A percentile compares a stretch with the other conserved stretches of the same genome.
Conservation (phyloP, 2,329 filamentous ascomycete species). For the Aspergillus hiratsukae region DNA sequence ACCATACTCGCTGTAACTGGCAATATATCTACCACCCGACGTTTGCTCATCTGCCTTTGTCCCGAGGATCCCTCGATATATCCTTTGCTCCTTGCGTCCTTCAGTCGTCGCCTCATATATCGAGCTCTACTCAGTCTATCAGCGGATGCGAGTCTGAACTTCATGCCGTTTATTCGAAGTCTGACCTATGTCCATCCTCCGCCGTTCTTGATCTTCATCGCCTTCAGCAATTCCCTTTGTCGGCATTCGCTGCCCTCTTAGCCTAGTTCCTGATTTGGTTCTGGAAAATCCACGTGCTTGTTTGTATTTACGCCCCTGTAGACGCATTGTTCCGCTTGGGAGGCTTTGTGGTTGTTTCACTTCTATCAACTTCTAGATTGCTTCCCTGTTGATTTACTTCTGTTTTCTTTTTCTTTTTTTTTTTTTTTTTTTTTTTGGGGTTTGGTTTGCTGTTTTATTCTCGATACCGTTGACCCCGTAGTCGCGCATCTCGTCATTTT, state of each 20-base stretch:
- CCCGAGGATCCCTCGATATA: background rate
- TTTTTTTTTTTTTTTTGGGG: constrained; percentile 3
- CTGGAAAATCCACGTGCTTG: constrained; percentile 21
- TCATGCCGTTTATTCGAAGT: constrained; percentile 21
- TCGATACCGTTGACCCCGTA: constrained; percentile 5
- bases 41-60: background rate
- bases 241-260: constrained; percentile 13
- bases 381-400: constrained; percentile 9
- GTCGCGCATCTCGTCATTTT: constrained; percentile 16
- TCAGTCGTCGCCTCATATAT: background rate
- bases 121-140: constrained; percentile 4
- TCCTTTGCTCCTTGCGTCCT: constrained; percentile 2
- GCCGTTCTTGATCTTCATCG: constrained; percentile 8
- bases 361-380: constrained; percentile 9
- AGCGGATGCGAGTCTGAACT: constrained; percentile 10
- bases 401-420: constrained; percentile 5
- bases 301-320: constrained; percentile 20
- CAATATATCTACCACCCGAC: background rate
- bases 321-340: constrained; percentile 28
- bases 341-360: constrained; percentile 26
- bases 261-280: constrained; percentile 13
- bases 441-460: constrained; percentile 4
- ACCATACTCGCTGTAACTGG: background rate
- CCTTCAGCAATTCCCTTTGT: constrained; percentile 3
- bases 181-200: constrained; percentile 11